Conservation (phyloP, 139 green algal genomes). For the Micromonas pusilla region DNA sequence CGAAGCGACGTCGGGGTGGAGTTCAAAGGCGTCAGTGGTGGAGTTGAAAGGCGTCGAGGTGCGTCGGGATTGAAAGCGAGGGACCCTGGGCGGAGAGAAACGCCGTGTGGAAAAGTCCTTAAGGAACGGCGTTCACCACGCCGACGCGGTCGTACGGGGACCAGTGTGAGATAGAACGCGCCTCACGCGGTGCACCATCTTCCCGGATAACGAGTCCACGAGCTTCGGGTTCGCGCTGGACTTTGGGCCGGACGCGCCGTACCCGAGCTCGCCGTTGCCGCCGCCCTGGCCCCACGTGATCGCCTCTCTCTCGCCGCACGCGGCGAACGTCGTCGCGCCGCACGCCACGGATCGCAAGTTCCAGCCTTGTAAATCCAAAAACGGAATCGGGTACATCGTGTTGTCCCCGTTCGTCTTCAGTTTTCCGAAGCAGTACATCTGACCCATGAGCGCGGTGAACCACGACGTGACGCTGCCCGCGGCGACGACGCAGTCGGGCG, state of each 20-base stretch:
- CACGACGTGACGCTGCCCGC: slow-evolving; percentile 41
- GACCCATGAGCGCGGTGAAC: slow-evolving; percentile 37
- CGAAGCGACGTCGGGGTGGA: too few relatives aligned
- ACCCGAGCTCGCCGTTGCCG: slow-evolving; percentile 80
- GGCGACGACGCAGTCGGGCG: slow-evolving; percentile 49
- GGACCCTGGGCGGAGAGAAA: too few relatives aligned
- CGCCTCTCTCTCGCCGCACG: slow-evolving; percentile 55
- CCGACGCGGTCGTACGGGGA: too few relatives aligned
- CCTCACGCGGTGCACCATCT: neutral
- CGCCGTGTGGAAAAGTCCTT: too few relatives aligned
- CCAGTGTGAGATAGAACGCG: too few relatives aligned
- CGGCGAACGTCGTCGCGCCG: slow-evolving; percentile 65
- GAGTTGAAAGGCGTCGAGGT: too few relatives aligned
- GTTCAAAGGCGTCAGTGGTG: too few relatives aligned
- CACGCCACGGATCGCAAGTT: slow-evolving; percentile 63
- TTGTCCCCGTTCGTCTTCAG: slow-evolving; percentile 84
- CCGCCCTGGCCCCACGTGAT: slow-evolving; percentile 70
- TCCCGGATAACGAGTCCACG: slow-evolving; percentile 37
- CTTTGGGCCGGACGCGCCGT: slow-evolving; percentile 81
- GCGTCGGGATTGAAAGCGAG: too few relatives aligned
- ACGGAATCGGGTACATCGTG: slow-evolving; percentile 74
- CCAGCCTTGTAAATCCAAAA: slow-evolving; percentile 78
- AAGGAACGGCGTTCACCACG: too few relatives aligned
- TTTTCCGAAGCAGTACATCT: slow-evolving; percentile 89
- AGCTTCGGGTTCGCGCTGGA: slow-evolving; percentile 79